These are phyloP conservation scores for Camellia japonica DNA, from an alignment of 148 eudicot species.

Conservation along the genomic window DNA sequence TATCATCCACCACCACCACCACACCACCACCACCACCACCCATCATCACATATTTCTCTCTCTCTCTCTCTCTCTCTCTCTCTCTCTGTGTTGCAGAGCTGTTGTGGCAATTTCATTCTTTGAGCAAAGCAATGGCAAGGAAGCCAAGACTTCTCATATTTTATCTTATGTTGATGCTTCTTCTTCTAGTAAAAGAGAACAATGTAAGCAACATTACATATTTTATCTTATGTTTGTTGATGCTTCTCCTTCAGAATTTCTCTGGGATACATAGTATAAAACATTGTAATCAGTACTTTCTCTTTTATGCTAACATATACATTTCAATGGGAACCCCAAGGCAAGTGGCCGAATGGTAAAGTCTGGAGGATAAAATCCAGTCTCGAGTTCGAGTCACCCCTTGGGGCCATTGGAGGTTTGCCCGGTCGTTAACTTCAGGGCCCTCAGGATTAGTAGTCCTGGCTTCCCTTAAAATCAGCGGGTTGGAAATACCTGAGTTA, in stretches of 20 bases:
- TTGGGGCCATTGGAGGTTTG: too few species aligned
- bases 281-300: background rate
- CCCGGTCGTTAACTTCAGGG: too few species aligned
- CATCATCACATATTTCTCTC: background rate
- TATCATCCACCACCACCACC: background rate
- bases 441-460: too few species aligned
- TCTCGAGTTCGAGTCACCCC: too few species aligned
- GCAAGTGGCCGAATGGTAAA: too few species aligned
- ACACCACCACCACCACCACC: too few species aligned
- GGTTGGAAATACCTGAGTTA: too few species aligned
- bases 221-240: too few species aligned
- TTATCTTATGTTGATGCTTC: background rate
- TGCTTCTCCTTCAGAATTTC: too few species aligned
- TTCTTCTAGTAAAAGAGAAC: slow-evolving; percentile 5
- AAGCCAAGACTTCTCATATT: background rate
- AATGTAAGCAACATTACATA: slow-evolving; percentile 2
- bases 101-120: background rate
- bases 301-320: background rate
- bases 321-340: background rate
- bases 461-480: too few species aligned
- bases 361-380: too few species aligned
- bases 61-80: slow-evolving; percentile 3
- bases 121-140: slow-evolving; percentile 13
- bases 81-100: background rate
- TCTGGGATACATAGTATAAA: background rate